These are phyloP conservation scores for Hypsizygus ulmarius DNA, from an alignment of 1,284 basidiomycete species.

Conservation along the genomic window DNA sequence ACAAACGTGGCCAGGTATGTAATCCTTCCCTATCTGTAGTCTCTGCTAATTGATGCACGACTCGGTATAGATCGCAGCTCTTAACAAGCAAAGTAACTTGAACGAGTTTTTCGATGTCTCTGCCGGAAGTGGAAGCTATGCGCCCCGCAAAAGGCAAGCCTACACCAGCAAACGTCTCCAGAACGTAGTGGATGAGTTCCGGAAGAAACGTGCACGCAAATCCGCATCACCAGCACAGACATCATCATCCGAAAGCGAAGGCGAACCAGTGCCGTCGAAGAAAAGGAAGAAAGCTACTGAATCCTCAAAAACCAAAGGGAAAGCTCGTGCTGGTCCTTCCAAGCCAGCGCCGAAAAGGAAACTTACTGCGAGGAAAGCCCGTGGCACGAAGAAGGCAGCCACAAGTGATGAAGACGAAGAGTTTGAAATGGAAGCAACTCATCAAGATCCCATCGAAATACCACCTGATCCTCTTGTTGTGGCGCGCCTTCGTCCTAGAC, in stretches of 20 bases:
- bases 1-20: constrained; percentile 69
- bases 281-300: constrained; percentile 14
- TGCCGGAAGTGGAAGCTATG: constrained; percentile 63
- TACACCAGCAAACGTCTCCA: constrained; percentile 88
- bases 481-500: constrained; percentile 21
- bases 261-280: constrained; percentile 5
- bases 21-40: neutral
- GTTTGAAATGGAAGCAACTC: neutral
- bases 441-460: constrained; percentile 5
- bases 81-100: constrained; percentile 76
- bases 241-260: constrained; percentile 11
- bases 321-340: constrained; percentile 3
- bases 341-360: constrained; percentile 3
- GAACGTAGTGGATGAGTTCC: constrained; percentile 83
- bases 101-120: constrained; percentile 60
- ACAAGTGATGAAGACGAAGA: neutral
- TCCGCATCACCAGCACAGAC: constrained; percentile 3
- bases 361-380: neutral
- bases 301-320: constrained; percentile 9
- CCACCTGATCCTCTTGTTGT: constrained; percentile 17
- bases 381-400: neutral
- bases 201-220: constrained; percentile 35
- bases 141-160: constrained; percentile 74
- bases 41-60: neutral
- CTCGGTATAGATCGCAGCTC: constrained; percentile 48